Base-by-base conservation (phyloP, 2,329 filamentous ascomycete genomes). In the Endoconidiophora polonica region DNA sequence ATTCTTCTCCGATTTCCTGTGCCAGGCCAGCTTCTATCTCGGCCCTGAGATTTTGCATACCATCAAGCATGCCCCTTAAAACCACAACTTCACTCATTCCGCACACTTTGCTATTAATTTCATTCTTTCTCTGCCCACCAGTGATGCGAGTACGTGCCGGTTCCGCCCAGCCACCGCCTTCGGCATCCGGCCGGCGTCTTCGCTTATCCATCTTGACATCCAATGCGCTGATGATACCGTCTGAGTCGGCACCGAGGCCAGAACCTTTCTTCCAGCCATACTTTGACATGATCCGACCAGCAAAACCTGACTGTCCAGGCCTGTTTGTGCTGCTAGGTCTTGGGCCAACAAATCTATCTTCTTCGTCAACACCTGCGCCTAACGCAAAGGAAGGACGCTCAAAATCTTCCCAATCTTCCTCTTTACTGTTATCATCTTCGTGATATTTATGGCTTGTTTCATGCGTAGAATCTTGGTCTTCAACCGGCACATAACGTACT, bases 1-100 rank as follows among this genome's bases (percentile, higher is more conserved):
- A 95, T 61, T 94, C 86, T 59, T 95, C 86, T 5, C 91, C 91
- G 63, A 98, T 95, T 62, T 95, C 88, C 66, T 96, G 90, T 57
- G 90, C 81, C 46, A 98, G 67, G 0, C 77, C 77, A 12, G 74
- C 73, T 53, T 80, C 76, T 45, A 94, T 77, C 63, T 95, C 90
- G n/a, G 70, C 72, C 52, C 81, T 75, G 42, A 94, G 66, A 60
- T 94, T 70, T 2, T 67, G 74, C 70, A 96, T 79, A 4, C 82
- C 84, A 54, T 91, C 79, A 1, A 96, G 73, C 84, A 96, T 95
- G 46, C 85, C 81, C 48, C 75, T 73, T 16, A 95, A 67, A 43
- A 93, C 79, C 46, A 96, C 76, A 16, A 96, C 90, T 55, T 83
- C 76, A 53, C 81, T 86, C 75, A 90, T 86, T 50, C 71, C 63